phyloP scores from a whole-genome alignment of 2,329 filamentous ascomycete genomes.

The Penicillium sp. region DNA sequence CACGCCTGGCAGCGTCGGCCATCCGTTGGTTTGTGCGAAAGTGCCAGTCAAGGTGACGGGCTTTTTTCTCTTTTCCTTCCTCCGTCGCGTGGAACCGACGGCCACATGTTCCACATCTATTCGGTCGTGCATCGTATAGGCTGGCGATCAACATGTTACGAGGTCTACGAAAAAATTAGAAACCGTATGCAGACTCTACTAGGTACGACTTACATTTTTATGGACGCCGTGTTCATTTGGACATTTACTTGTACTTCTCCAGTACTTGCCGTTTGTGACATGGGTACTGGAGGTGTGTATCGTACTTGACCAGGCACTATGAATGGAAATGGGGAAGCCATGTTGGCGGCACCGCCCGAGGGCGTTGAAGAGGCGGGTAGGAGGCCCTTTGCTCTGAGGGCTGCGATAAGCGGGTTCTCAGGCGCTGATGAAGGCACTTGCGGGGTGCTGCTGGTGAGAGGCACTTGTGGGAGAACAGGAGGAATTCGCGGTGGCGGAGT shows the following conservation, averaged over 20 bases:
- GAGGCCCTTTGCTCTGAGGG: constrained; percentile 71
- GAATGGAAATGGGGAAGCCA: constrained; percentile 46
- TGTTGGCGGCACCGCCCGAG: constrained; percentile 44
- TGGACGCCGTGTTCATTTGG: constrained; percentile 67
- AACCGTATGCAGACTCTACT: constrained; percentile 5
- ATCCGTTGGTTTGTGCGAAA: constrained; percentile 92
- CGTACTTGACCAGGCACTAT: constrained; percentile 44
- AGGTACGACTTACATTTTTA: constrained; percentile 69
- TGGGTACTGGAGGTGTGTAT: constrained; percentile 41
- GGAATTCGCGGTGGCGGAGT: constrained; percentile 54
- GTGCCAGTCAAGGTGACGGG: constrained; percentile 96
- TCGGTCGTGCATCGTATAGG: constrained; percentile 81
- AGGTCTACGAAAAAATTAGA: constrained; percentile 55
- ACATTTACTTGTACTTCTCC: constrained; percentile 29
- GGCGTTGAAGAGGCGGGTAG: constrained; percentile 56
- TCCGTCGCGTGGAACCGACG: constrained; percentile 79
- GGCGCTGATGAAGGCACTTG: constrained; percentile 52
- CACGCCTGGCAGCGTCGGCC: constrained; percentile 81
- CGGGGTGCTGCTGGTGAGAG: constrained; percentile 62
- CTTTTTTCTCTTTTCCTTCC: constrained; percentile 80
- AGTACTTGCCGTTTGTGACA: constrained; percentile 38
- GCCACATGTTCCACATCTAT: constrained; percentile 90
- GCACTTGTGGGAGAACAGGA: constrained; percentile 54
- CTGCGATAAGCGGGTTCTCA: constrained; percentile 68
- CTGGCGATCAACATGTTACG: constrained; percentile 74